These are phyloP conservation scores for Aeminium ludgeri DNA, from an alignment of 495 filamentous ascomycete genomes.

Conservation along the genomic window DNA sequence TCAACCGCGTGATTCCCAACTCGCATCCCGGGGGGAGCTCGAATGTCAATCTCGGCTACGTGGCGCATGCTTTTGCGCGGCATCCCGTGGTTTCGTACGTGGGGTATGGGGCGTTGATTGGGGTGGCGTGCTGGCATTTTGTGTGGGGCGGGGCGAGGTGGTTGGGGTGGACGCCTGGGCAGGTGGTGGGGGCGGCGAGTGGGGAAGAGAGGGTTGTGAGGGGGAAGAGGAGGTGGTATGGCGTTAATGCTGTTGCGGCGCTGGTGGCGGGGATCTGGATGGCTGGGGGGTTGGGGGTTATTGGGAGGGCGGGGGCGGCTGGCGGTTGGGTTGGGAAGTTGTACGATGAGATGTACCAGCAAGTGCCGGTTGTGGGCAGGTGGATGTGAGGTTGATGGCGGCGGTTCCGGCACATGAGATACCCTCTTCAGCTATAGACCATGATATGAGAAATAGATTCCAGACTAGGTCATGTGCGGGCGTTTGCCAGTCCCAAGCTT, in stretches of 20 bases:
- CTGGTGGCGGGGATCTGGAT: conserved; percentile 52
- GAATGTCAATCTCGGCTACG: conserved; percentile 61
- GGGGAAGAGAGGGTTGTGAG: conserved; percentile 32
- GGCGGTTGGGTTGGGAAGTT: conserved; percentile 62
- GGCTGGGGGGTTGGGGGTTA: conserved; percentile 59
- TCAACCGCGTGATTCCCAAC: conserved; percentile 56
- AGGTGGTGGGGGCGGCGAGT: conserved; percentile 30
- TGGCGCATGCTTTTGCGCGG: conserved; percentile 69
- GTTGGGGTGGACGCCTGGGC: conserved; percentile 37
- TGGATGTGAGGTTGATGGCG: conserved; percentile 27
- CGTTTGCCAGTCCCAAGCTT: too few species aligned
- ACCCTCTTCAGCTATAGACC: too few species aligned
- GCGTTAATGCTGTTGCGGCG: conserved; percentile 45
- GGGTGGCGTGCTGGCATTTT: conserved; percentile 57
- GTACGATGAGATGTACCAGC: conserved; percentile 53
- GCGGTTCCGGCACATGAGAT: too few species aligned
- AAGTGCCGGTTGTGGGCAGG: conserved; percentile 34
- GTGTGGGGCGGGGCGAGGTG: conserved; percentile 69
- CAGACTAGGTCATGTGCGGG: too few species aligned
- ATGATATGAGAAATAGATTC: too few species aligned
- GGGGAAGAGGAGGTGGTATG: conserved; percentile 49
- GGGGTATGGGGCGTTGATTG: conserved; percentile 51
- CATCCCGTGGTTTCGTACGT: conserved; percentile 45
- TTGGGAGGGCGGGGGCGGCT: conserved; percentile 52
- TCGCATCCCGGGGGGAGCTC: conserved; percentile 66